These are phyloP conservation scores for Dendrocalamus sinicus DNA, from an alignment of 176 grass and related monocot genomes.

Conservation along the genomic window DNA sequence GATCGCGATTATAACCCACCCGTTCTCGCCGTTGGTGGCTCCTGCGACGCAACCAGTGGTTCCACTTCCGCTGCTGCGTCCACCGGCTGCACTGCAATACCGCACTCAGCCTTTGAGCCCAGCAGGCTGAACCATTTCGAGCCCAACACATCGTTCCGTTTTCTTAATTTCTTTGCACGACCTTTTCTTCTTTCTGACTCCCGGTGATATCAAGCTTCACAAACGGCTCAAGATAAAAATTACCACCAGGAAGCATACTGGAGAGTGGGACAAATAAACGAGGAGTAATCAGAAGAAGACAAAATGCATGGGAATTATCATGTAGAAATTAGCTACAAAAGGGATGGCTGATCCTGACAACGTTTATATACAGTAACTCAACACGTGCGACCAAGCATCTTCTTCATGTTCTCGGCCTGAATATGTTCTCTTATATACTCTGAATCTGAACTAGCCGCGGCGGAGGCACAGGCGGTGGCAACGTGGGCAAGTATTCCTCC, in stretches of 20 bases:
- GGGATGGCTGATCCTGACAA: background rate
- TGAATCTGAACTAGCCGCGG: constrained; percentile 29
- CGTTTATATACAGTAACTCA: constrained; percentile 21
- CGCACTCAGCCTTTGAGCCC: background rate
- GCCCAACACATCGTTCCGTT: background rate
- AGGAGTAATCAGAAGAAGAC: background rate
- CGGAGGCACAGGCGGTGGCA: constrained; percentile 16
- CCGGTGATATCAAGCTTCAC: background rate
- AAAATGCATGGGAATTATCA: background rate
- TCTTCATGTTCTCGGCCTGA: too few relatives aligned
- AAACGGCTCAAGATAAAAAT: background rate
- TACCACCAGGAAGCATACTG: background rate
- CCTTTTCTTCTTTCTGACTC: background rate
- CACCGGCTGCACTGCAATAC: too few relatives aligned
- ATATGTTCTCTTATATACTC: constrained; percentile 1
- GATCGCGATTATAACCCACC: too few relatives aligned
- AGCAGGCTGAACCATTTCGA: background rate
- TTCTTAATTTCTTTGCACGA: background rate
- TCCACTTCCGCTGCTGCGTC: too few relatives aligned
- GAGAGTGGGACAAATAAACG: background rate
- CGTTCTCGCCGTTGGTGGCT: too few relatives aligned
- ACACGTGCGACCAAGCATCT: background rate
- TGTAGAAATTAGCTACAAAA: background rate
- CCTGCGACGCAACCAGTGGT: too few relatives aligned
- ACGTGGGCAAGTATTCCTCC: constrained; percentile 26